Base-by-base conservation (phyloP, 805 yeast species). In the Wickerhamomyces ciferrii region DNA sequence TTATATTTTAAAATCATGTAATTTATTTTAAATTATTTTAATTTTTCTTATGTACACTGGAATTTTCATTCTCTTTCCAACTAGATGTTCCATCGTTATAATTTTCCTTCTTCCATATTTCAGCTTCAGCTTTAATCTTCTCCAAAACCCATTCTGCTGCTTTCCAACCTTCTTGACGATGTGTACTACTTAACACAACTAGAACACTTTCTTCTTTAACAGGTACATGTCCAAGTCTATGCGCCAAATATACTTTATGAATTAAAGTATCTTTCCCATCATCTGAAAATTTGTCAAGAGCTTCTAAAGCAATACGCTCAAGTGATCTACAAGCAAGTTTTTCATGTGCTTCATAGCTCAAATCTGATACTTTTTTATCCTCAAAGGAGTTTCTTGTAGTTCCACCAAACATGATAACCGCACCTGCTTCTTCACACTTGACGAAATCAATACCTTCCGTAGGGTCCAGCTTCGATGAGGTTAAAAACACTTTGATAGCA, bases 81-180 rank as follows among this genome's bases (percentile, higher is more conserved):
- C 48, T 39, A 2, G 58, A 46, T 1, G 63, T 40, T 2, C 76
- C 79, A 53, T 72, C 76, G 0, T 41, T 53, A 48, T 71, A 76
- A 18, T 59, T 57, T 52, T 76, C 82, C 37, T 61, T 60, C 52
- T 76, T 76, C 82, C 82, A 76, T 18, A 76, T 74, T 53, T 76
- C 82, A 4, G 66, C 74, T 3, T 54, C 53, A 43, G 58, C 63
- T 56, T 76, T 76, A 34, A 76, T 67, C 41, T 60, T 59, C 46
- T 76, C 79, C 17, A 76, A 53, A 0, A 72, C 58, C 71, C 71
- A 66, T 43, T 63, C 67, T 4, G 70, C 76, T 17, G 75, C 70
- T 15, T 61, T 53, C 76, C 78, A 76, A 0, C 74, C 80, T 53
- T 72, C 76, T 37, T 65, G 55, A 21, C 81, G 59, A 52, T 76